These are phyloP conservation scores for Fallopia convolvulus DNA, from an alignment of 148 eudicot genomes.

Conservation along the genomic window DNA sequence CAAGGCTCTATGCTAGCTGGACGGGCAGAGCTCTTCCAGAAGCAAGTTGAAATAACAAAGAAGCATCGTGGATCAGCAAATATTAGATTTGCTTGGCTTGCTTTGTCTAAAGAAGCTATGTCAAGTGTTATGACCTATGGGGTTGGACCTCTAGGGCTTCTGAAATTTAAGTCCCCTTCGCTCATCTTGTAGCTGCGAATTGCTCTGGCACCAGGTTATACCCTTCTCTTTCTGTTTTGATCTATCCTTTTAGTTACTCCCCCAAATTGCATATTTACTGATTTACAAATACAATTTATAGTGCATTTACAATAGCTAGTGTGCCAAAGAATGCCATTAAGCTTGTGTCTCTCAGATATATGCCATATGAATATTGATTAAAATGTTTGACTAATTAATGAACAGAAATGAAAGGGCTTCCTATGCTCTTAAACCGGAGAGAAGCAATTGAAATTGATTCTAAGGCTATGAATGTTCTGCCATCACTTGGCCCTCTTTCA, in stretches of 20 bases:
- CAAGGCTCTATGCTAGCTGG: constrained; percentile 36
- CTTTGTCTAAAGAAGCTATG: constrained; percentile 42
- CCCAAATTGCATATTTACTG: background rate
- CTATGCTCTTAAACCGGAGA: background rate
- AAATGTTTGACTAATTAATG: background rate
- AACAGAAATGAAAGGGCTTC: background rate
- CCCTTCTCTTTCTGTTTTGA: constrained; percentile 9
- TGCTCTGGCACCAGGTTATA: constrained; percentile 55
- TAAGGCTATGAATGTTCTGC: background rate
- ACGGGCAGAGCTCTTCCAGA: constrained; percentile 60
- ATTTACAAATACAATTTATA: background rate
- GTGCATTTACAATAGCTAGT: background rate
- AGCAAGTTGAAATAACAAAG: constrained; percentile 66
- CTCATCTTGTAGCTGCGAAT: constrained; percentile 69
- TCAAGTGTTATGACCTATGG: constrained; percentile 49
- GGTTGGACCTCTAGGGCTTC: constrained; percentile 27
- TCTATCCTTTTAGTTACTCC: background rate
- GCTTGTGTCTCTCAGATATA: background rate
- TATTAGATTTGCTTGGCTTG: constrained; percentile 82
- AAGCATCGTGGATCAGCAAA: constrained; percentile 64
- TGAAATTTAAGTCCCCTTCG: constrained; percentile 35
- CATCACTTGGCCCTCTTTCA: background rate
- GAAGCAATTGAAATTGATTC: background rate
- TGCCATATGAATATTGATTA: background rate
- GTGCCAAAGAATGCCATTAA: background rate